Percentiles rank a stretch among this genome's conserved stretches.
These are phyloP conservation scores for Purpureocillium lavendulum DNA, from an alignment of 2,329 filamentous ascomycete genomes.

Conservation along the genomic window DNA sequence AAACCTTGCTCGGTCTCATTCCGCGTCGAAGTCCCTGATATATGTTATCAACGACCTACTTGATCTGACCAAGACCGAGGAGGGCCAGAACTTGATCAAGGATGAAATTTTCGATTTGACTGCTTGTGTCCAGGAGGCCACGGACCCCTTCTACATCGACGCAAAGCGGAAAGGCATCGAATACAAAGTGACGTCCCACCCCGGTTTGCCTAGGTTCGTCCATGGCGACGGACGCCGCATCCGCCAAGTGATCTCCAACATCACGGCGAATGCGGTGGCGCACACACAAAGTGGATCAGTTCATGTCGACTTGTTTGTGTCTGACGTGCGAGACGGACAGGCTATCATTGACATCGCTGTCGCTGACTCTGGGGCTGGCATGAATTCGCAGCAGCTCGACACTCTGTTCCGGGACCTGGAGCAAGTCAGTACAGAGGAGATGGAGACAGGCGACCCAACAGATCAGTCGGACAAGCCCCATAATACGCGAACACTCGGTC, in stretches of 20 bases:
- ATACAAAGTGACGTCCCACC: constrained; percentile 60
- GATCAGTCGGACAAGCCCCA: constrained; percentile 19
- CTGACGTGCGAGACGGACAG: constrained; percentile 41
- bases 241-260: constrained; percentile 74
- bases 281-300: constrained; percentile 63
- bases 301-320: constrained; percentile 60
- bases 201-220: constrained; percentile 61
- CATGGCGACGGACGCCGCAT: constrained; percentile 72
- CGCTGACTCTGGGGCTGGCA: constrained; percentile 67
- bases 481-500: constrained; percentile 50
- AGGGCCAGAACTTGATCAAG: constrained; percentile 69
- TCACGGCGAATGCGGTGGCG: constrained; percentile 78
- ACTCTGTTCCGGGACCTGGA: constrained; percentile 50
- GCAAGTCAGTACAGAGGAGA: constrained; percentile 43
- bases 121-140: constrained; percentile 67
- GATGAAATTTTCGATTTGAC: constrained; percentile 71
- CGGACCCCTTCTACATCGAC: constrained; percentile 64
- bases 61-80: constrained; percentile 81
- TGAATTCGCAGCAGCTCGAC: constrained; percentile 53
- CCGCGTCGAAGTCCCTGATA: constrained; percentile 83
- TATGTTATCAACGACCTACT: constrained; percentile 91
- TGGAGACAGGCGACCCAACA: constrained; percentile 14
- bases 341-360: constrained; percentile 66
- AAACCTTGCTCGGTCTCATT: constrained; percentile 76
- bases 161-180: constrained; percentile 66